Conservation (phyloP, 139 green algal species). For the Chlamydomonas applanata region DNA sequence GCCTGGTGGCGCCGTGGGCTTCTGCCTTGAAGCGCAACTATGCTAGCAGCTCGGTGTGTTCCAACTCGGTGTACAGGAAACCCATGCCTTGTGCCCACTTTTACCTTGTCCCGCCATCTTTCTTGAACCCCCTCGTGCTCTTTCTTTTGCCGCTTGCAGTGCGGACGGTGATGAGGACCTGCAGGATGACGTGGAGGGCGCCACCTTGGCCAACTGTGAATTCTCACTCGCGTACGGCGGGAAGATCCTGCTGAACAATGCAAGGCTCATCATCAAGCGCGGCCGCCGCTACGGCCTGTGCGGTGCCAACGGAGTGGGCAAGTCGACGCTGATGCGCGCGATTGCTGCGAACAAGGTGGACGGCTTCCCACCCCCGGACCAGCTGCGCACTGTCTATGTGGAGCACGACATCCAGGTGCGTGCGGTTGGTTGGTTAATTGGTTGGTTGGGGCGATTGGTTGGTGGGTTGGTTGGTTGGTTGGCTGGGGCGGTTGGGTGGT, state of each 20-base stretch:
- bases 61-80: too few relatives aligned
- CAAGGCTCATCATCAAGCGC: slow-evolving; percentile 69
- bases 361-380: slow-evolving; percentile 78
- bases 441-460: not conserved
- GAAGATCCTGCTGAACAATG: slow-evolving; percentile 87
- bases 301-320: slow-evolving; percentile 79
- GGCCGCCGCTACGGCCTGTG: slow-evolving; percentile 85
- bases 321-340: slow-evolving; percentile 91
- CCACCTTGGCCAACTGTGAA: slow-evolving; percentile 82
- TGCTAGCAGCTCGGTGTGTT: too few relatives aligned
- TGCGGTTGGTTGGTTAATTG: not conserved
- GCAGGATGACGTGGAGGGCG: slow-evolving; percentile 71
- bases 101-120: too few relatives aligned
- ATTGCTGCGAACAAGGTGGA: slow-evolving; percentile 90
- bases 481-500: not conserved
- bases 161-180: slow-evolving; percentile 33
- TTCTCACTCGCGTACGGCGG: slow-evolving; percentile 81
- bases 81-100: too few relatives aligned
- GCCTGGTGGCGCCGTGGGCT: too few relatives aligned
- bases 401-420: slow-evolving; percentile 84
- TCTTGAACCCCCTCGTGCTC: too few relatives aligned
- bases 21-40: too few relatives aligned
- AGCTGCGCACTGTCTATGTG: slow-evolving; percentile 83
- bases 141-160: not conserved
- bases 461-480: not conserved